Evolutionary conservation across 495 filamentous ascomycete species (phyloP), one percentile per base, ranked within the genome.

Genomic region (Thermochaetoides thermophila): DNA sequence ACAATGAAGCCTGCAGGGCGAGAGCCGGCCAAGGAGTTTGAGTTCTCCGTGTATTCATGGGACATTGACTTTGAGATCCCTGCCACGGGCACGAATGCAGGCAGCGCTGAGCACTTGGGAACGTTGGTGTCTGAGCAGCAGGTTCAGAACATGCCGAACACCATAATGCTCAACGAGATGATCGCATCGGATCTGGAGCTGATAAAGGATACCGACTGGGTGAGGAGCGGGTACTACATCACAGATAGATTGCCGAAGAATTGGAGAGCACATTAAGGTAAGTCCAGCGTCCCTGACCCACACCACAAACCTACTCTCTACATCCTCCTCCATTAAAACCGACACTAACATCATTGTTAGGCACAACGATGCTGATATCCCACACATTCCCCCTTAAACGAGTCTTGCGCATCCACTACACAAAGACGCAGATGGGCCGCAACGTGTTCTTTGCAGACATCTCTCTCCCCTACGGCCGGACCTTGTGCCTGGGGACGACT

Each of bases 91-190:
- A 16, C 53, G 68, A 3, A 71, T 69, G 64, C 20, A 29, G 2
- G 49, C 49, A 21, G 67, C 59, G 1, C 38, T 71, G 3, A 24
- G 5, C 49, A 69, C 19, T 57, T 73, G 9, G 27, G 50, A 5
- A 21, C 9, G 2, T 50, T 56, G 2, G 35, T 50, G 12, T 22
- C 37, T 11, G 21, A 38, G 2, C 12, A 41, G 2, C n/a, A 31
- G n/a, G n/a, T n/a, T n/a, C n/a, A n/a, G n/a, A n/a, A n/a, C 1
- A 41, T 34, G 1, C 52, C 56, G 5, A 29, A 40, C 6, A 46
- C 72, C 7, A 48, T 75, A 37, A 61, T 62, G 52, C 43, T 75
- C 11, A 62, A 70, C 27, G 68, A 73, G 42, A 70, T 66, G 50
- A 29, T 56, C 7, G 21, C 25, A 6, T 33, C 42, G 0, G 64